Conservation (phyloP, 257 asterid species). For the Primulina huaijiensis region DNA sequence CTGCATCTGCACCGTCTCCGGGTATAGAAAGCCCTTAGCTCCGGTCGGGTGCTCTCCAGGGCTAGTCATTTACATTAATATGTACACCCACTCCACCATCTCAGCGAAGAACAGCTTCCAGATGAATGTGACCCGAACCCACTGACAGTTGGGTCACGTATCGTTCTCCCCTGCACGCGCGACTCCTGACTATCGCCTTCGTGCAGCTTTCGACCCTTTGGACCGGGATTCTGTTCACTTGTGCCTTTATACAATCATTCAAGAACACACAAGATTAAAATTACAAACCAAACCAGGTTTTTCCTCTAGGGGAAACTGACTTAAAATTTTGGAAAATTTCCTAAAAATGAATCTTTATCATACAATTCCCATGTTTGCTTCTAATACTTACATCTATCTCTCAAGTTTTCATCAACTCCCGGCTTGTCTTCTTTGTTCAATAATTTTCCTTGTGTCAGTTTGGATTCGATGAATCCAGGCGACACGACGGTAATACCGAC, state of each 20-base stretch:
- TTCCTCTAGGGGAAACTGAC: no score
- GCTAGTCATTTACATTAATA: constrained; percentile 31
- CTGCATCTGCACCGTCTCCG: constrained; percentile 30
- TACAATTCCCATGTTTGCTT: background rate
- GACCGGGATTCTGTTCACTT: background rate
- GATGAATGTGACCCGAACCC: constrained; percentile 43
- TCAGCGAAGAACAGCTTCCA: constrained; percentile 57
- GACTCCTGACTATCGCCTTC: constrained; percentile 42
- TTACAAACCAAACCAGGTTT: no score
- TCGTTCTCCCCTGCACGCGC: constrained; percentile 53
- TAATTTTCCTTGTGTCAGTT: constrained; percentile 58
- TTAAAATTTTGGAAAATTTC: no score
- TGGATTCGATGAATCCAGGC: constrained; percentile 65
- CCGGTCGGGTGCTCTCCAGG: constrained; percentile 33
- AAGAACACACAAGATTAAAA: no score
- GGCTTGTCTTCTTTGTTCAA: constrained; percentile 39
- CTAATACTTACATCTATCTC: constrained; percentile 60
- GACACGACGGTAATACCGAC: constrained; percentile 59
- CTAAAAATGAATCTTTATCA: background rate
- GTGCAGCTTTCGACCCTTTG: background rate
- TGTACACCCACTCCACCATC: constrained; percentile 44
- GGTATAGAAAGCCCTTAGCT: constrained; percentile 40
- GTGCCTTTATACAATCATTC: background rate
- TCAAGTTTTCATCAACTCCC: constrained; percentile 52
- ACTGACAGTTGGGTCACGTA: constrained; percentile 52